Evolutionary conservation across 169 alveolate species (phyloP).

Genomic region (Eimeria sp.): DNA sequence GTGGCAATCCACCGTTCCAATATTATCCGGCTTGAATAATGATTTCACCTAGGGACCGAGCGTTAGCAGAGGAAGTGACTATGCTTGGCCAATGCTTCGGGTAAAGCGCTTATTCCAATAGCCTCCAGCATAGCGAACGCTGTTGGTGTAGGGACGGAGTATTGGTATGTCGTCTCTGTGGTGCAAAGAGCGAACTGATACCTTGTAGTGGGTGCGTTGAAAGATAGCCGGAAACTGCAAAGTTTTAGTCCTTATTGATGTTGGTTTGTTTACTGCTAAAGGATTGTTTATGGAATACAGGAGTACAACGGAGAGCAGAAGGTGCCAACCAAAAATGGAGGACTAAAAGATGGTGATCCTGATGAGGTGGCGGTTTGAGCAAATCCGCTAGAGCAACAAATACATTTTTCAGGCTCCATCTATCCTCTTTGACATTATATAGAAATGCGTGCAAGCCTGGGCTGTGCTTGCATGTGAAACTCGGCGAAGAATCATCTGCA

Average conservation of each 20-base stretch:
- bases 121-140: no score
- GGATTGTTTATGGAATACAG: background rate
- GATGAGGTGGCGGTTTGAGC: background rate
- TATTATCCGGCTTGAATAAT: background rate
- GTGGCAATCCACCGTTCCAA: background rate
- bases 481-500: background rate
- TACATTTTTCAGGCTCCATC: background rate
- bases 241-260: background rate
- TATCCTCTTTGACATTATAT: background rate
- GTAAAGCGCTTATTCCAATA: background rate
- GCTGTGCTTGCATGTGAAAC: background rate
- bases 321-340: no score
- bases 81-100: no score
- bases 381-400: background rate
- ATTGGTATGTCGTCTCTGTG: background rate
- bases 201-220: background rate
- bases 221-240: no score
- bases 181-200: background rate
- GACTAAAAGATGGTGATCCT: background rate
- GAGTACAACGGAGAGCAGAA: background rate
- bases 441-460: no score
- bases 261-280: background rate
- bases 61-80: no score
- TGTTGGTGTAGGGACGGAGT: background rate
- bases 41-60: no score